phyloP scores from a whole-genome alignment of 148 eudicot genomes.

The Polygonum maritimum region DNA sequence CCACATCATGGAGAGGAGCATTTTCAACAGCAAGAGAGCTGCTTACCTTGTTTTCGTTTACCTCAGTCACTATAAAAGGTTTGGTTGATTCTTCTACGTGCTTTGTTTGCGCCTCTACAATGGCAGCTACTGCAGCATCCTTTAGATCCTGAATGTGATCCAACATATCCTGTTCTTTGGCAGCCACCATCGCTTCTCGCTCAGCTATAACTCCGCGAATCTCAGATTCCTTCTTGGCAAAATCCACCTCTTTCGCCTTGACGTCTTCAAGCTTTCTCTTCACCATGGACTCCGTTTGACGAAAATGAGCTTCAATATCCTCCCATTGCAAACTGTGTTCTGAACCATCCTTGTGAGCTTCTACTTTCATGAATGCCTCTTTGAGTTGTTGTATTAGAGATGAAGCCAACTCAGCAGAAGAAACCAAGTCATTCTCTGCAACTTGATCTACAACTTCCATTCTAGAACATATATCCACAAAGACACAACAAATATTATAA shows the following conservation, averaged over 20 bases:
- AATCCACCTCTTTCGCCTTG: constrained; percentile 37
- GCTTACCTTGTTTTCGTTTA: constrained; percentile 42
- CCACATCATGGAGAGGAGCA: constrained; percentile 21
- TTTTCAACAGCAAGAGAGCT: constrained; percentile 34
- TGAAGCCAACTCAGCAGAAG: constrained; percentile 23
- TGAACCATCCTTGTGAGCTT: constrained; percentile 29
- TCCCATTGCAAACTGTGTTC: constrained; percentile 22
- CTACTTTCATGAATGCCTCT: constrained; percentile 36
- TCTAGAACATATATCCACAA: not conserved
- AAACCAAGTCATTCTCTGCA: constrained; percentile 7
- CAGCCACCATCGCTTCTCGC: constrained; percentile 37
- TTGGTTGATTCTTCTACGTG: constrained; percentile 22
- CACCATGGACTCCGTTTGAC: constrained; percentile 25
- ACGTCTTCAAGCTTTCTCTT: constrained; percentile 36
- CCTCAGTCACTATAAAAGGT: constrained; percentile 13
- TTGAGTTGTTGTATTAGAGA: constrained; percentile 41
- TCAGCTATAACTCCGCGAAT: constrained; percentile 25
- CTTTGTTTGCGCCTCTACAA: constrained; percentile 31
- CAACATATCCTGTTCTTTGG: constrained; percentile 49
- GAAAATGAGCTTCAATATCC: constrained; percentile 41
- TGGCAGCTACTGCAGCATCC: constrained; percentile 55
- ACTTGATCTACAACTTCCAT: not conserved
- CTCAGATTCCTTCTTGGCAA: constrained; percentile 31
- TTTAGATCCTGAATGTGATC: constrained; percentile 53
- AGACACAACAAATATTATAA: not conserved